These are phyloP conservation scores for Colletotrichum sp. DNA, from an alignment of 2,329 filamentous ascomycete species.

Conservation along the genomic window DNA sequence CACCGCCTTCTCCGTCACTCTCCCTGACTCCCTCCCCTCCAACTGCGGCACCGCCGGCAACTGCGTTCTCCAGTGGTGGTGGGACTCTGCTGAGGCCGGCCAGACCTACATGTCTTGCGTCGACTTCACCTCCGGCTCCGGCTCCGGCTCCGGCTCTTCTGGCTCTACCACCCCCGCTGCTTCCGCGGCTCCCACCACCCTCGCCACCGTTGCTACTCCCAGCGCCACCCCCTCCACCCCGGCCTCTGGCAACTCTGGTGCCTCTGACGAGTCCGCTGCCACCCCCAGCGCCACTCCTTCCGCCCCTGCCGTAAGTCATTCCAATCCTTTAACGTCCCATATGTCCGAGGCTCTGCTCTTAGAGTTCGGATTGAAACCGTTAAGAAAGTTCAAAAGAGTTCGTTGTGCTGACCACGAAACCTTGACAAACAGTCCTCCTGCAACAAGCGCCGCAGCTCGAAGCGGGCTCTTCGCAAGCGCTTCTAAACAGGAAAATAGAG, in stretches of 20 bases:
- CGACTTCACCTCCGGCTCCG: constrained; percentile 49
- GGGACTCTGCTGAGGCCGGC: constrained; percentile 59
- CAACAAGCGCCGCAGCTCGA: constrained; percentile 9
- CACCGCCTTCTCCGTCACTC: constrained; percentile 57
- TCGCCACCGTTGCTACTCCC: not conserved
- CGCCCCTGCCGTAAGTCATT: constrained; percentile 1
- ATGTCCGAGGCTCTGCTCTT: not conserved
- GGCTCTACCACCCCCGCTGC: not conserved
- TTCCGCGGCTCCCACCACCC: constrained; percentile 8
- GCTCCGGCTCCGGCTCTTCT: constrained; percentile 4
- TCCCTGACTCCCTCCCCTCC: constrained; percentile 50
- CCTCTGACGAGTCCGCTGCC: not conserved
- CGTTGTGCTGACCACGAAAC: not conserved
- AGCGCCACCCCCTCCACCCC: constrained; percentile 4
- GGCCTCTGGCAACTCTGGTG: not conserved
- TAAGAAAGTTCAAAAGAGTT: not conserved
- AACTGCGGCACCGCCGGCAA: constrained; percentile 55
- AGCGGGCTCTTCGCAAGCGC: constrained; percentile 18
- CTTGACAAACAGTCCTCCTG: not conserved
- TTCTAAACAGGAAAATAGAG: constrained; percentile 5
- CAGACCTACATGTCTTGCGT: constrained; percentile 70
- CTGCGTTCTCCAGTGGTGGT: constrained; percentile 66
- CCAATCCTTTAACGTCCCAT: not conserved
- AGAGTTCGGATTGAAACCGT: constrained; percentile 2
- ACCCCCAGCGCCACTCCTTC: not conserved